Evolutionary conservation across 768 basidiomycete genomes (phyloP).

Genomic region (Gyrodon lividus): DNA sequence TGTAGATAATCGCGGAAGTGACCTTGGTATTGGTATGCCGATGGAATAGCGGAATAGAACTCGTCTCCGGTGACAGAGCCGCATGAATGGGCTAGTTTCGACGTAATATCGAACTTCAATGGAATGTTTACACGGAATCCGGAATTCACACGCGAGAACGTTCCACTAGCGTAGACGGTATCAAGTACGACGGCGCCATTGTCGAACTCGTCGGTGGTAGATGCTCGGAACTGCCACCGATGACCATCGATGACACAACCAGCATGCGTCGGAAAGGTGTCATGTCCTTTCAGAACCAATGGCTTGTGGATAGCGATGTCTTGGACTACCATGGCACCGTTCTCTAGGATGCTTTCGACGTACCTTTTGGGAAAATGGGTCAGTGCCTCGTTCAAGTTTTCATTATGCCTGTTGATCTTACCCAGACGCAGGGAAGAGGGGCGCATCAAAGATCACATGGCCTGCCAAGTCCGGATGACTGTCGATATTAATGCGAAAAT

Average conservation of each 20-base stretch:
- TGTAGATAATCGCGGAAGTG: conserved; percentile 14
- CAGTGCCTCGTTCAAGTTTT: neutral
- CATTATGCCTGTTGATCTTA: conserved; percentile 30
- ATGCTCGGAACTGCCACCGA: conserved; percentile 15
- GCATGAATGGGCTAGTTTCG: neutral
- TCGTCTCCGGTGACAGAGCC: conserved; percentile 12
- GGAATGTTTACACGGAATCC: conserved; percentile 2
- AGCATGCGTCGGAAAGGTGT: conserved; percentile 3
- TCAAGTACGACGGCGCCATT: conserved; percentile 11
- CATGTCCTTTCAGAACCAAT: conserved; percentile 8
- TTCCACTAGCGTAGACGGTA: conserved; percentile 12
- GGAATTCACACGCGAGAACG: conserved; percentile 10
- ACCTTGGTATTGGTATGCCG: conserved; percentile 10
- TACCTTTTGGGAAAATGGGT: conserved; percentile 1
- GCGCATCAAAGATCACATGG: conserved; percentile 39
- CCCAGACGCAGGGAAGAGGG: conserved; percentile 42
- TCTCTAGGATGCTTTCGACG: conserved; percentile 17
- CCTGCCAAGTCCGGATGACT: conserved; percentile 32
- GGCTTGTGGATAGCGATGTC: conserved; percentile 16
- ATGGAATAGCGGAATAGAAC: conserved; percentile 11
- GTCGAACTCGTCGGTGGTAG: conserved; percentile 5
- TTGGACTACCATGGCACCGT: conserved; percentile 14
- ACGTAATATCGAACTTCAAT: conserved; percentile 4
- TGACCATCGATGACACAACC: conserved; percentile 11
- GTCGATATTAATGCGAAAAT: conserved; percentile 29